Evolutionary conservation across 345 rosid genomes (phyloP).

Genomic region (Corchorus olitorius): DNA sequence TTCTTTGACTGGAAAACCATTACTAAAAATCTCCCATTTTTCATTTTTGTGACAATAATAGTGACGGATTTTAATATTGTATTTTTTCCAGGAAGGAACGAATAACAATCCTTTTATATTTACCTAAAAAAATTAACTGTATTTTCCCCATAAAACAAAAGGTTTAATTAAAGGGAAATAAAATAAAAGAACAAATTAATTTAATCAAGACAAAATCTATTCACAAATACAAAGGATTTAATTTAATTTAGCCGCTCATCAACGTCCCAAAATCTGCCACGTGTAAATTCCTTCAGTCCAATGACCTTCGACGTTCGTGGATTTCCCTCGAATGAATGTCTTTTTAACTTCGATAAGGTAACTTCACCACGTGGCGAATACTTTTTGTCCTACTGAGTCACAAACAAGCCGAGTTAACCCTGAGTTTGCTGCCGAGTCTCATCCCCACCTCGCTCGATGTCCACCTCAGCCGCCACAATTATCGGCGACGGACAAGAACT

Average conservation of each 20-base stretch:
- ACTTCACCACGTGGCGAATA: neutral
- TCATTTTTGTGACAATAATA: too few relatives aligned
- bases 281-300: neutral
- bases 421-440: slow-evolving; percentile 26
- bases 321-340: neutral
- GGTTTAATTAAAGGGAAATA: neutral
- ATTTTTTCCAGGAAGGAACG: too few relatives aligned
- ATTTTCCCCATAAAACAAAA: neutral
- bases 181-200: neutral
- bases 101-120: too few relatives aligned
- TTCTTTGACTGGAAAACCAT: neutral
- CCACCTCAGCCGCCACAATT: slow-evolving; percentile 35
- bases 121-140: too few relatives aligned
- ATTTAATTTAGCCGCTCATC: too few relatives aligned
- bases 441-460: slow-evolving; percentile 47
- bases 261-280: slow-evolving; percentile 4
- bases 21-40: too few relatives aligned
- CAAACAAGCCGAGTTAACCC: neutral
- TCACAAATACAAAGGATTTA: neutral
- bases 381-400: neutral
- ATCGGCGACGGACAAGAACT: slow-evolving; percentile 30
- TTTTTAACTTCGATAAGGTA: neutral
- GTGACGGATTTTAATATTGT: too few relatives aligned
- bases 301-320: neutral
- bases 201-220: neutral